Evolutionary conservation across 2,329 filamentous ascomycete genomes (phyloP).

Genomic region (Corinectria fuckeliana): DNA sequence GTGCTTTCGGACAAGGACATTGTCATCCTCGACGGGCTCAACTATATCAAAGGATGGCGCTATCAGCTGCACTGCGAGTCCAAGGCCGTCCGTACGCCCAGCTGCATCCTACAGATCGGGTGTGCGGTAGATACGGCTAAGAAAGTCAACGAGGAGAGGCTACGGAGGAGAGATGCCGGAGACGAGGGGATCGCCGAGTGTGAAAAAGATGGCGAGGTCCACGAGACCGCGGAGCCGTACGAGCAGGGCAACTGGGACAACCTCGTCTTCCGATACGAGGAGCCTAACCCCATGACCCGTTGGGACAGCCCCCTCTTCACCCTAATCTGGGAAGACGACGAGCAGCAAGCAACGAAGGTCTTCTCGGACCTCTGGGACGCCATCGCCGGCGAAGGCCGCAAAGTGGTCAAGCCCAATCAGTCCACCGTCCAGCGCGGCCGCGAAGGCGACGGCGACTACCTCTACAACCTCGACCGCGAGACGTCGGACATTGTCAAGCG

Average conservation of each 20-base stretch:
- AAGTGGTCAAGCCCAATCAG: conserved; percentile 74
- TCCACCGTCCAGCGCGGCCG: conserved; percentile 70
- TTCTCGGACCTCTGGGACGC: conserved; percentile 78
- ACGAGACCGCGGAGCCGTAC: conserved; percentile 52
- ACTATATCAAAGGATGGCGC: conserved; percentile 90
- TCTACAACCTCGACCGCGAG: conserved; percentile 80
- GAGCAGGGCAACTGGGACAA: conserved; percentile 73
- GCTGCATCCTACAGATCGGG: conserved; percentile 74
- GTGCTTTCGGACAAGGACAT: conserved; percentile 75
- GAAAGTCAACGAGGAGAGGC: conserved; percentile 65
- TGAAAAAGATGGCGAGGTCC: background rate
- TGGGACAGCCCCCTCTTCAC: conserved; percentile 88
- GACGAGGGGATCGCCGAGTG: background rate
- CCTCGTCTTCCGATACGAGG: conserved; percentile 81
- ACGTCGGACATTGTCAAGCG: conserved; percentile 78
- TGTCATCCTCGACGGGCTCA: conserved; percentile 79
- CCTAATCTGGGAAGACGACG: conserved; percentile 76
- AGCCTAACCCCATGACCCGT: conserved; percentile 82
- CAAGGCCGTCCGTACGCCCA: conserved; percentile 78
- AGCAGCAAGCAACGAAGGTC: conserved; percentile 59
- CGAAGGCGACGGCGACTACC: conserved; percentile 74
- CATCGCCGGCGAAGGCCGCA: conserved; percentile 67
- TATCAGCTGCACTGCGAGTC: conserved; percentile 88
- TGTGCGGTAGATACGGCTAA: conserved; percentile 59
- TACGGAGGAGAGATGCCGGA: conserved; percentile 42